phyloP scores from a whole-genome alignment of 805 yeast species.

The Starmerella apis region DNA sequence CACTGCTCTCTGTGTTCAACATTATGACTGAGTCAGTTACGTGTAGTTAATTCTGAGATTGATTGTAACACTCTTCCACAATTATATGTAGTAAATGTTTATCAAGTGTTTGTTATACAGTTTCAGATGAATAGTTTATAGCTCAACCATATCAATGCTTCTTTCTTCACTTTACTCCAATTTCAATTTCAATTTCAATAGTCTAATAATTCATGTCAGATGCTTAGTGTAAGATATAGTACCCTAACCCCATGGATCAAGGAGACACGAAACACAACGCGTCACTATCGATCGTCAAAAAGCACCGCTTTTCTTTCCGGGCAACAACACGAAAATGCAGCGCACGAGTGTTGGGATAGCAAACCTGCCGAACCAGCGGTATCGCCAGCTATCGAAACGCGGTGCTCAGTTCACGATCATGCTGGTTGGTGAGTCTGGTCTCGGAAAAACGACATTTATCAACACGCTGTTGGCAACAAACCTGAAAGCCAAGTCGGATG shows the following conservation, averaged over 20 bases:
- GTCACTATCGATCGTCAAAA: neutral
- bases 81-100: too few relatives aligned
- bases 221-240: too few relatives aligned
- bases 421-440: constrained; percentile 79
- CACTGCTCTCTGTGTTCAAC: too few relatives aligned
- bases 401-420: constrained; percentile 73
- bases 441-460: constrained; percentile 55
- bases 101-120: too few relatives aligned
- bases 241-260: constrained; percentile 3
- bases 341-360: constrained; percentile 28
- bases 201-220: too few relatives aligned
- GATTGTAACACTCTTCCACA: too few relatives aligned
- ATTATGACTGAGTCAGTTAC: too few relatives aligned
- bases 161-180: too few relatives aligned
- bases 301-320: constrained; percentile 2
- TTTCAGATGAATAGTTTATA: too few relatives aligned
- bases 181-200: too few relatives aligned
- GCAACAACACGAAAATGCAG: constrained; percentile 11
- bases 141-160: too few relatives aligned
- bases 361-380: constrained; percentile 32
- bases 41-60: too few relatives aligned
- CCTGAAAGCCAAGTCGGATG: constrained; percentile 36
- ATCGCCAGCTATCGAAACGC: constrained; percentile 31
- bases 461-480: constrained; percentile 63
- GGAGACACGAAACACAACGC: constrained; percentile 4